Evolutionary conservation across 306 rosid species (phyloP).

Genomic region (Castanospermum australe): DNA sequence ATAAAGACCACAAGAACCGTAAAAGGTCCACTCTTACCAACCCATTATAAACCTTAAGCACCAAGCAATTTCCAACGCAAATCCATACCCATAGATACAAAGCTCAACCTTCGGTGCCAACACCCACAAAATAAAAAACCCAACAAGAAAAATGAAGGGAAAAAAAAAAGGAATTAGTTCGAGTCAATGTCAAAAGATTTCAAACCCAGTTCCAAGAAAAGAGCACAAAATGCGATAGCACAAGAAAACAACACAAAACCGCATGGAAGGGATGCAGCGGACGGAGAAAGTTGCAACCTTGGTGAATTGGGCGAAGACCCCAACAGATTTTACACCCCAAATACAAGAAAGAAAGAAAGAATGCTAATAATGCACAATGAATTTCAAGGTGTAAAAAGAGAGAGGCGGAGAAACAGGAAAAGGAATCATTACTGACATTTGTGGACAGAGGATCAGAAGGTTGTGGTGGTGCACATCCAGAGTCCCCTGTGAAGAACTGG

Average conservation of each 20-base stretch:
- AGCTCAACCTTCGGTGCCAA: conserved; percentile 36
- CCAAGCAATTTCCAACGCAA: conserved; percentile 59
- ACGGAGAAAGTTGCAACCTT: conserved; percentile 5
- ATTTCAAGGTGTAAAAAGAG: background rate
- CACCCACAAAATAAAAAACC: conserved; percentile 20
- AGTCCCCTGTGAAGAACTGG: conserved; percentile 8
- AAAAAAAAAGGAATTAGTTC: background rate
- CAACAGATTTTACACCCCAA: conserved; percentile 1
- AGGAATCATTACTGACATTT: conserved; percentile 37
- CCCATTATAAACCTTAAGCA: conserved; percentile 72
- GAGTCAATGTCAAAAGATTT: conserved; percentile 36
- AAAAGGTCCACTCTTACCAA: conserved; percentile 75
- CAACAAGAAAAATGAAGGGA: background rate
- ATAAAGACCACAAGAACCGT: conserved; percentile 52
- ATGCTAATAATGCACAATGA: conserved; percentile 29
- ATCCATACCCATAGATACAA: conserved; percentile 30
- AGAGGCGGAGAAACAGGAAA: background rate
- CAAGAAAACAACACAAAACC: conserved; percentile 1
- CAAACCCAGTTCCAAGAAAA: conserved; percentile 28
- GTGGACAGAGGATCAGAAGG: conserved; percentile 27
- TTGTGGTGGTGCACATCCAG: background rate
- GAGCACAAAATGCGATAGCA: conserved; percentile 25
- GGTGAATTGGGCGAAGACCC: conserved; percentile 1
- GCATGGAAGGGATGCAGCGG: background rate
- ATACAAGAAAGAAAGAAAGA: background rate